These are phyloP conservation scores for Stachybotrys chartarum DNA, from an alignment of 2,329 filamentous ascomycete genomes.

Conservation along the genomic window DNA sequence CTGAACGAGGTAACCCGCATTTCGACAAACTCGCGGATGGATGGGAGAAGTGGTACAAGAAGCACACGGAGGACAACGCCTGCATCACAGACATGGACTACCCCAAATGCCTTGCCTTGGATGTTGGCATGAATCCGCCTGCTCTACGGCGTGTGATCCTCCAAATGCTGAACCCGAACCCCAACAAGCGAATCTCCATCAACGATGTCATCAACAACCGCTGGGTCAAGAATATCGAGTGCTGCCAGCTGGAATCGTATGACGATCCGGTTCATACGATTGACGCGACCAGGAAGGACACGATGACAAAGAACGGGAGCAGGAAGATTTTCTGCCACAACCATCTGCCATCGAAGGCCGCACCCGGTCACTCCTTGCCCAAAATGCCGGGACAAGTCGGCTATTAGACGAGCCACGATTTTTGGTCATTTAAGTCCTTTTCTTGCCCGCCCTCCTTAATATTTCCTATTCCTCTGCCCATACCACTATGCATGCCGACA, in stretches of 20 bases:
- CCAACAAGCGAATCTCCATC: constrained; percentile 62
- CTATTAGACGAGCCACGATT: constrained; percentile 28
- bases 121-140: constrained; percentile 57
- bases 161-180: constrained; percentile 77
- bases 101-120: constrained; percentile 58
- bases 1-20: constrained; percentile 46
- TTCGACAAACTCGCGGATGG: constrained; percentile 59
- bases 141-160: constrained; percentile 65
- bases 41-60: constrained; percentile 61
- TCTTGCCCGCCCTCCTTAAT: too few species aligned
- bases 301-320: constrained; percentile 29
- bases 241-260: constrained; percentile 67
- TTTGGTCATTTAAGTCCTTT: too few species aligned
- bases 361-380: constrained; percentile 40
- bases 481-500: too few species aligned
- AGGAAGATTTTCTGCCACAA: constrained; percentile 53
- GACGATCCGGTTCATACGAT: constrained; percentile 56
- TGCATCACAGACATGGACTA: constrained; percentile 51
- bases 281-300: constrained; percentile 52
- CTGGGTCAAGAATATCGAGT: constrained; percentile 71
- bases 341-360: constrained; percentile 43
- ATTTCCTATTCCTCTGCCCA: too few species aligned
- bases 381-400: constrained; percentile 51
- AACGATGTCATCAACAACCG: constrained; percentile 60
- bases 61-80: constrained; percentile 35